Evolutionary conservation across 108 stramenopile species (phyloP), one percentile per base, ranked within the genome.

Genomic region (Conticribra guillardii): DNA sequence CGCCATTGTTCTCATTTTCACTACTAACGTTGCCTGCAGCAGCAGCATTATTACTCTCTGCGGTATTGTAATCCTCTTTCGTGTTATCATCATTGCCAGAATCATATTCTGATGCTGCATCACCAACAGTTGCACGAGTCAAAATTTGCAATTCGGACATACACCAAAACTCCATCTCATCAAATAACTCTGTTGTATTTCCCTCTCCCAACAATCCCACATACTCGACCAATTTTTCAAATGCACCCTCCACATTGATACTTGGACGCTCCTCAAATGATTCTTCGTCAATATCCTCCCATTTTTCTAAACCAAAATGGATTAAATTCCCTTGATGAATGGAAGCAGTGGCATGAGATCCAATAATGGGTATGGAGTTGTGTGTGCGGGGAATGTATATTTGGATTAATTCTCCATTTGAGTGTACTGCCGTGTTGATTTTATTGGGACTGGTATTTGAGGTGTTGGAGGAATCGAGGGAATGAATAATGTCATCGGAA

Each of bases 341-440:
- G 37, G 18, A 54, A 18, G 55, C 44, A 19, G 50, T 32, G 2
- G 52, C 53, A 14, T 48, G 51, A 37, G 52, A 53, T n/a, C 51
- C 33, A 19, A 54, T 31, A 23, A 66, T 52, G 16, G 21, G 19
- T 16, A 66, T 26, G 34, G n/a, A 17, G 15, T 54, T 22, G 17
- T 34, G 37, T 11, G 30, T 21, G 30, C 64, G 17, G 24, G 14
- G 31, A 27, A 66, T 24, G 29, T 52, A 37, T 0, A 66, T 3
- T 29, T 66, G 64, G 21, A 66, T 66, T 17, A 48, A 29, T 29
- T 66, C 50, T 66, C 64, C 64, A 41, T 66, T 21, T 5, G 33
- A 16, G 18, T 54, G 64, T 15, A 51, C 50, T 24, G 51, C 34
- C 32, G 34, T 66, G 19, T 48, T 28, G 1, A 66, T 34, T 1